Percentiles rank a stretch among this genome's conserved stretches.
phyloP scores from a whole-genome alignment of 2,329 filamentous ascomycete genomes.

The Stemphylium vesicarium region DNA sequence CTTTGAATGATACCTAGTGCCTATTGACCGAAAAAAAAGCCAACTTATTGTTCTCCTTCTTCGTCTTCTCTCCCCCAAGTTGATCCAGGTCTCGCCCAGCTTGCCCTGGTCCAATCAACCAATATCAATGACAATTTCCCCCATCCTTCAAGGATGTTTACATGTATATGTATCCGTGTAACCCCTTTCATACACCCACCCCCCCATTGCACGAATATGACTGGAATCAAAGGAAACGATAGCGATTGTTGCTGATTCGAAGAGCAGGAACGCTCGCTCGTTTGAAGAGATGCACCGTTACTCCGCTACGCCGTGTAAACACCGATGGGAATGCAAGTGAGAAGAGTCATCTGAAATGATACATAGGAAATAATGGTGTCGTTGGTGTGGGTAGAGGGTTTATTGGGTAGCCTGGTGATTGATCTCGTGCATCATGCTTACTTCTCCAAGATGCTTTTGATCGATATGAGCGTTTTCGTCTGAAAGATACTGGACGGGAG shows the following conservation, averaged over 20 bases:
- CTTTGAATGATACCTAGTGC: neutral
- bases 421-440: slow-evolving; percentile 36
- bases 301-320: slow-evolving; percentile 19
- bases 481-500: slow-evolving; percentile 29
- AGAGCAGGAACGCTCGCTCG: slow-evolving; percentile 5
- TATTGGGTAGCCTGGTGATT: slow-evolving; percentile 43
- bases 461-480: slow-evolving; percentile 32
- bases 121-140: slow-evolving; percentile 1
- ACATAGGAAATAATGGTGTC: neutral
- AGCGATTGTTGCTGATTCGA: slow-evolving; percentile 17
- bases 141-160: neutral
- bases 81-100: neutral
- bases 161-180: neutral
- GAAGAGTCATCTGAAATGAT: neutral
- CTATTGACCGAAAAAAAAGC: neutral
- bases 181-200: neutral
- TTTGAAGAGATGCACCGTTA: slow-evolving; percentile 11
- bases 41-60: neutral
- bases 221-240: slow-evolving; percentile 5
- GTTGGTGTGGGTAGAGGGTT: neutral
- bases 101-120: neutral
- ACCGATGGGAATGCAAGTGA: slow-evolving; percentile 18
- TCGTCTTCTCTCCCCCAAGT: neutral
- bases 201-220: neutral
- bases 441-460: slow-evolving; percentile 44